A percentile compares a stretch with the other conserved stretches of the same genome.
Conservation (phyloP, 2,329 filamentous ascomycete genomes). For the Stachybotrys chlorohalonatus region DNA sequence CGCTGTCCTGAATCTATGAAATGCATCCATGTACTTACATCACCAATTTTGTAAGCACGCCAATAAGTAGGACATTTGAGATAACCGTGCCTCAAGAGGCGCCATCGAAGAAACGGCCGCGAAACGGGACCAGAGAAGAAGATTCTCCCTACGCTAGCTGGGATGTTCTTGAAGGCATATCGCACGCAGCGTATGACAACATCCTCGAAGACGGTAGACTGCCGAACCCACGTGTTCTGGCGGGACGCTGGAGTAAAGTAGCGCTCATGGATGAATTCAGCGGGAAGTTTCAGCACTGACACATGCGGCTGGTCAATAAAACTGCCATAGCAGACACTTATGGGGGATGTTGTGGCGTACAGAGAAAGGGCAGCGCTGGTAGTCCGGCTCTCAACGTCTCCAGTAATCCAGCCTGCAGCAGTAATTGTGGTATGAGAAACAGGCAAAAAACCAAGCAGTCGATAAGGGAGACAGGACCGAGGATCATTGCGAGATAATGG, state of each 20-base stretch:
- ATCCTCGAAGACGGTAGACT: conserved; percentile 67
- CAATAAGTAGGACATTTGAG: conserved; percentile 53
- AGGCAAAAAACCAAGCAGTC: conserved; percentile 67
- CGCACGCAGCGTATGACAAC: conserved; percentile 68
- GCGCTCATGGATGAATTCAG: conserved; percentile 20
- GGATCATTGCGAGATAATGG: conserved; percentile 46
- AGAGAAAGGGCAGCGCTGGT: conserved; percentile 58
- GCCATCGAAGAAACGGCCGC: conserved; percentile 65
- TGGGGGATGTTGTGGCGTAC: conserved; percentile 31
- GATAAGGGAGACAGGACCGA: conserved; percentile 63
- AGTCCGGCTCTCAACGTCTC: conserved; percentile 48
- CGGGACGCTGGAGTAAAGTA: conserved; percentile 15
- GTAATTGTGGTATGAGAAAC: conserved; percentile 62
- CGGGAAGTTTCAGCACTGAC: conserved; percentile 18
- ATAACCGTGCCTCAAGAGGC: conserved; percentile 66
- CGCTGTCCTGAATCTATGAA: neutral
- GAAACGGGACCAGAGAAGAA: conserved; percentile 71
- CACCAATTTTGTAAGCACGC: conserved; percentile 34
- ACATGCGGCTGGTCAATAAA: conserved; percentile 2
- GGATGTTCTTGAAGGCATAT: conserved; percentile 67
- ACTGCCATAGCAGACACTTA: neutral
- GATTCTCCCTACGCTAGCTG: conserved; percentile 58
- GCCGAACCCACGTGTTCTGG: conserved; percentile 54
- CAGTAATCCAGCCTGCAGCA: conserved; percentile 57
- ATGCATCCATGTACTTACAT: conserved; percentile 11